Evolutionary conservation across 345 rosid species (phyloP), one percentile per base, ranked within the genome.

Genomic region (Orychophragmus violaceus): DNA sequence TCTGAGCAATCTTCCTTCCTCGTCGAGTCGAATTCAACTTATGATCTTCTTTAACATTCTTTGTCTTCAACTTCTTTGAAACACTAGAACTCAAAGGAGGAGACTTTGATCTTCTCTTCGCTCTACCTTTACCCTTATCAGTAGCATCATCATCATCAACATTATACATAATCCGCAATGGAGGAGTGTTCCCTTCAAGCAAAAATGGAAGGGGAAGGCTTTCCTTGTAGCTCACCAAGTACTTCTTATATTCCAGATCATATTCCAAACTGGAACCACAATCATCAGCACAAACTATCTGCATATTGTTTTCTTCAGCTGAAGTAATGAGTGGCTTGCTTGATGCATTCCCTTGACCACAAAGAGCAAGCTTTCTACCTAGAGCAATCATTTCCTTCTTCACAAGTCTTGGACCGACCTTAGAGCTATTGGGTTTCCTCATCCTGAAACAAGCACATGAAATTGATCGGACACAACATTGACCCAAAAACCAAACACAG

Each of bases 331-430:
- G 7, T 69, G 18, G 46, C 19, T 56, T n/a, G 8, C 10, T 14
- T 10, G 71, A 46, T 74, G 76, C 21, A 64, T 78, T 44, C 62
- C 37, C 74, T 48, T 14, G 28, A 62, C 68, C 32, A 25, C 59
- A 42, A 17, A 18, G 42, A 67, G 68, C 51, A 7, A 60, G 28
- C 48, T 53, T 45, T 21, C 13, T 22, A 32, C 58, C 23, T 35
- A 14, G 22, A 59, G 8, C 77, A 27, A 52, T 42, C 0, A 66
- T 5, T n/a, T 66, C 35, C 44, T 49, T 29, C 45, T 25, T 18
- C 28, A 41, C 29, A 54, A 6, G 6, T 23, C 54, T 24, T 3
- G 18, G n/a, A n/a, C 24, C n/a, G 4, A 12, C 12, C 57, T 39
- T 32, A 3, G 59, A 46, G 59, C 21, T 66, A 8, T n/a, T 62